Evolutionary conservation across 306 rosid species (phyloP).

Genomic region (Vigna reflexopilosa): DNA sequence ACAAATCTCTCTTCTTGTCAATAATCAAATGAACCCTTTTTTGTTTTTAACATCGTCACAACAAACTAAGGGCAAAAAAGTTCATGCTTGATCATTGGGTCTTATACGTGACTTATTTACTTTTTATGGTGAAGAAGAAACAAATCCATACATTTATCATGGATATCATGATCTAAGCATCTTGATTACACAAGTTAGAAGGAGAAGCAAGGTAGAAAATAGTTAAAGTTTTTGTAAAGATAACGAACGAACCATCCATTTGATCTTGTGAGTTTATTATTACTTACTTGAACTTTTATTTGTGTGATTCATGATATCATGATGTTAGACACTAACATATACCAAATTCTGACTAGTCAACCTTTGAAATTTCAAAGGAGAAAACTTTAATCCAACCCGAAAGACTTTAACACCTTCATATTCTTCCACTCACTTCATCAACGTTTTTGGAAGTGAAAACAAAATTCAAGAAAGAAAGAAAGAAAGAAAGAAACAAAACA

Average conservation of each 20-base stretch:
- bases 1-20: neutral
- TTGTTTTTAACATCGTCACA: neutral
- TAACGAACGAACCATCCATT: conserved; percentile 12
- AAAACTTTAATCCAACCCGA: neutral
- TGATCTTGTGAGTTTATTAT: neutral
- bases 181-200: conserved; percentile 1
- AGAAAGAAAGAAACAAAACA: neutral
- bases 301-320: neutral
- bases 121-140: neutral
- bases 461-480: too few relatives aligned
- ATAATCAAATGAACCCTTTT: neutral
- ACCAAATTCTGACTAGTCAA: neutral
- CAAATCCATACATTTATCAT: neutral
- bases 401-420: neutral
- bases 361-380: neutral
- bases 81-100: neutral
- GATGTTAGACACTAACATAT: neutral
- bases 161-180: neutral
- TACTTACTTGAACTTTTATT: neutral
- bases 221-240: neutral
- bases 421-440: neutral
- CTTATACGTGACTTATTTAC: neutral
- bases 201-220: neutral
- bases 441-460: neutral
- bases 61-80: neutral